A percentile compares a stretch with the other conserved stretches of the same genome.
These are phyloP conservation scores for Alternaria postmessia DNA, from an alignment of 2,329 filamentous ascomycete species.

Conservation along the genomic window DNA sequence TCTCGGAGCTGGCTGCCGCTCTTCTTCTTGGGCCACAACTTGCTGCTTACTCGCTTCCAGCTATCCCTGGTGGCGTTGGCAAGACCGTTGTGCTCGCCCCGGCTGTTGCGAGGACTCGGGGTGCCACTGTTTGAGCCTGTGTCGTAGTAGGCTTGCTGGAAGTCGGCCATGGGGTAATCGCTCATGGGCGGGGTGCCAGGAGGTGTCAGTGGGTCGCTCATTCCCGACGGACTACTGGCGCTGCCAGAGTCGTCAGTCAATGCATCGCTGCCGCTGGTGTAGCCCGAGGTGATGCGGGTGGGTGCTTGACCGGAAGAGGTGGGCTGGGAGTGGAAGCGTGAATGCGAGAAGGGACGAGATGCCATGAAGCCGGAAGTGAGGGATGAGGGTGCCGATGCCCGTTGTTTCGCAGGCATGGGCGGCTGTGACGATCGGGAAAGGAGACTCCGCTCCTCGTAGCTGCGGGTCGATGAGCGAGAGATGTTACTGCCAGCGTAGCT, in stretches of 20 bases:
- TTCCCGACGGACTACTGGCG: constrained; percentile 55
- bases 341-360: constrained; percentile 46
- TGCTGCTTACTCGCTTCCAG: constrained; percentile 54
- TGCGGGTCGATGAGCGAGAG: constrained; percentile 50
- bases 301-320: constrained; percentile 42
- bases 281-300: constrained; percentile 41
- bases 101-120: constrained; percentile 49
- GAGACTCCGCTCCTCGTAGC: constrained; percentile 52
- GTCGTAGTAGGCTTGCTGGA: constrained; percentile 48
- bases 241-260: constrained; percentile 71
- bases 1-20: constrained; percentile 48
- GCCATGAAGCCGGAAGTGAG: constrained; percentile 50
- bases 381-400: constrained; percentile 51
- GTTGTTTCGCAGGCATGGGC: constrained; percentile 44
- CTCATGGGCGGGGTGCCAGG: constrained; percentile 77
- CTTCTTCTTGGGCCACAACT: constrained; percentile 52
- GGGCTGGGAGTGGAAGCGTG: constrained; percentile 49
- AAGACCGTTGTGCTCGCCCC: constrained; percentile 49
- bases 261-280: constrained; percentile 55
- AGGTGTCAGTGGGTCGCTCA: constrained; percentile 73
- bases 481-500: constrained; percentile 51
- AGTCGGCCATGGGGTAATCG: constrained; percentile 57
- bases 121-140: constrained; percentile 44
- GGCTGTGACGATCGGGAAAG: constrained; percentile 41
- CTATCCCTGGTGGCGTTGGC: constrained; percentile 48